Base-by-base conservation (phyloP, 371 early-diverging fungal species). In the Nematocida sp. region DNA sequence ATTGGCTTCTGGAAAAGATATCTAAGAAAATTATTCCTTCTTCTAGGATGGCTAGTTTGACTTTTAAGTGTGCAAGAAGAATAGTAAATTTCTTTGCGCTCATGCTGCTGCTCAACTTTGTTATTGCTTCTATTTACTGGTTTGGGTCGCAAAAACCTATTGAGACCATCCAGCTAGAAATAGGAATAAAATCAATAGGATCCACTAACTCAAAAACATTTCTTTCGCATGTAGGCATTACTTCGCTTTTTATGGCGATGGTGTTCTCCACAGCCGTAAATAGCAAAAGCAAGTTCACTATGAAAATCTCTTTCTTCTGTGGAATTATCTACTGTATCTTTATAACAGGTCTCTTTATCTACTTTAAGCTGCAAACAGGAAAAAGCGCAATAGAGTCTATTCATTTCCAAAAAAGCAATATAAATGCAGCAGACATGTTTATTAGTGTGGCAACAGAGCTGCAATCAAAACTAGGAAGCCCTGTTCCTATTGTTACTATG, bases 201-300 rank as follows among this genome's bases (percentile, higher is more conserved):
- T 26, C 20, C 38, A 61, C 13, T 45, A 45, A 13, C 13, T 13
- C 20, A 20, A 45, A 60, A 23, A 23, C 25, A 3, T 25, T 71
- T 18, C 65, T 60, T 0, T n/a, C 32, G 25, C 60, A 71, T 45
- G 16, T 51, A 7, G 39, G 20, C 0, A n/a, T 65, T 18, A 26
- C 48, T 36, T 35, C 63, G 0, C 18, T 71, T 3, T 71, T 71
- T 47, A 59, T 71, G 59, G 63, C 75, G 9, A 67, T 71, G 50
- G 13, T 71, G 3, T 53, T 60, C 26, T 71, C 75, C 2, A 71
- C 75, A 7, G 16, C 75, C 30, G 55, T 71, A 7, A 71, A 71
- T 33, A 71, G 75, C 60, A 71, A 71, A 51, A 71, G 75, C 50
- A 71, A 71, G 63, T 71, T 71, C 30, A 71, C 75, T 9, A 35